Evolutionary conservation across 169 alveolate genomes (phyloP).

Genomic region (Perkinsus olseni): DNA sequence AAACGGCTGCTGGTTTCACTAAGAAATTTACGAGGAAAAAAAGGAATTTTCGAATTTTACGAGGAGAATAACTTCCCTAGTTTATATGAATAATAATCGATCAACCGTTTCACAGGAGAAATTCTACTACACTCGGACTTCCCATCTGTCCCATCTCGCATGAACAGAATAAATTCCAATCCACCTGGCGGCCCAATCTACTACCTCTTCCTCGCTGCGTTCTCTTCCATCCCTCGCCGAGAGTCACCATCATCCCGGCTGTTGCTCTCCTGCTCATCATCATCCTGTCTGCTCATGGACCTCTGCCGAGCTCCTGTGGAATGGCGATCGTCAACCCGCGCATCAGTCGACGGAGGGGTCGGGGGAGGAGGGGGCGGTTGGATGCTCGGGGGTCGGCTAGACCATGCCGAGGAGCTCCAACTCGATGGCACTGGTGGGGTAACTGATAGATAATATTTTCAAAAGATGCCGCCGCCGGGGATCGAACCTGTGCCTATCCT

Average conservation of each 20-base stretch:
- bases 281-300: neutral
- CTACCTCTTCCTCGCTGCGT: neutral
- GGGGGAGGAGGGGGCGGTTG: neutral
- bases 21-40: too few relatives aligned
- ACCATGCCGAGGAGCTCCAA: neutral
- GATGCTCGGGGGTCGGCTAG: neutral
- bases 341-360: neutral
- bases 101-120: too few relatives aligned
- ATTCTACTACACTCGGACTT: too few relatives aligned
- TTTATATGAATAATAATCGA: too few relatives aligned
- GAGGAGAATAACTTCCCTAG: too few relatives aligned
- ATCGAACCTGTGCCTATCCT: neutral
- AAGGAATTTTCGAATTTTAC: too few relatives aligned
- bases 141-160: too few relatives aligned
- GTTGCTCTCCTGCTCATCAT: neutral
- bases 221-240: too few relatives aligned
- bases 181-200: neutral
- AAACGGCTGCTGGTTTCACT: too few relatives aligned
- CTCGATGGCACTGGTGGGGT: neutral
- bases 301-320: neutral
- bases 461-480: neutral
- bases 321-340: neutral
- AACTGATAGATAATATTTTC: neutral
- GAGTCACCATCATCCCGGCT: neutral
- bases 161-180: too few relatives aligned